Conservation (phyloP, 2,329 filamentous ascomycete genomes). For the Rhynchosporium graminicola region DNA sequence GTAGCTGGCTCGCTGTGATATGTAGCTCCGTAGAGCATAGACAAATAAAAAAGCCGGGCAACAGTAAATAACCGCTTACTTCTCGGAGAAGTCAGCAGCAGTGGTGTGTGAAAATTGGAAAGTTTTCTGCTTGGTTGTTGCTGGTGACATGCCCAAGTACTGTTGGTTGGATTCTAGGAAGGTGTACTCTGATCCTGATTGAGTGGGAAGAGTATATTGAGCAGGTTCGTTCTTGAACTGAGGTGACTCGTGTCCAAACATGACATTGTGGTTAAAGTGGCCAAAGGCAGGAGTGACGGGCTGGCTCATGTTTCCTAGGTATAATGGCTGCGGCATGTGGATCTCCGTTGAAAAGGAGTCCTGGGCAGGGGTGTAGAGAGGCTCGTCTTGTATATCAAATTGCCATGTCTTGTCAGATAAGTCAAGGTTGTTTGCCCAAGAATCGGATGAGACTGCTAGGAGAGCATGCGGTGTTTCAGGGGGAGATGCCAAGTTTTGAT, state of each 20-base stretch:
- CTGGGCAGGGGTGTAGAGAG: conserved; percentile 36
- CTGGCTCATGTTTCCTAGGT: conserved; percentile 34
- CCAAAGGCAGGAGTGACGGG: conserved; percentile 40
- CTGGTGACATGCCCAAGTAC: conserved; percentile 27
- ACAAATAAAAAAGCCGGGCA: conserved; percentile 13
- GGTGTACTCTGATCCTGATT: conserved; percentile 33
- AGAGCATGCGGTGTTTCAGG: conserved; percentile 37
- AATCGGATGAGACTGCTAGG: conserved; percentile 22
- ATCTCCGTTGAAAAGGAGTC: conserved; percentile 34
- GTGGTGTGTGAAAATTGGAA: conserved; percentile 41
- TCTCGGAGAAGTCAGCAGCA: conserved; percentile 39
- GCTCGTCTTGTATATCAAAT: conserved; percentile 36
- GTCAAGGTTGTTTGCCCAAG: conserved; percentile 27
- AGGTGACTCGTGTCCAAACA: conserved; percentile 33
- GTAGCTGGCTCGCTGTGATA: conserved; percentile 13
- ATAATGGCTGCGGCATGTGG: conserved; percentile 36
- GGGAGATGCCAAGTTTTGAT: conserved; percentile 37
- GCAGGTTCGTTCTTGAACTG: conserved; percentile 33
- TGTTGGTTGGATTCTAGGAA: conserved; percentile 33
- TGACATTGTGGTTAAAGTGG: conserved; percentile 33
- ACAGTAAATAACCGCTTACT: conserved; percentile 23
- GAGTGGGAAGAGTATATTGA: conserved; percentile 33
- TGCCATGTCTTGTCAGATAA: conserved; percentile 32
- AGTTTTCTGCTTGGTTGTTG: conserved; percentile 37
- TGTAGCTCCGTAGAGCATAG: conserved; percentile 22